phyloP scores from a whole-genome alignment of 1,139 yeast species.

The Yamadazyma friedrichii region DNA sequence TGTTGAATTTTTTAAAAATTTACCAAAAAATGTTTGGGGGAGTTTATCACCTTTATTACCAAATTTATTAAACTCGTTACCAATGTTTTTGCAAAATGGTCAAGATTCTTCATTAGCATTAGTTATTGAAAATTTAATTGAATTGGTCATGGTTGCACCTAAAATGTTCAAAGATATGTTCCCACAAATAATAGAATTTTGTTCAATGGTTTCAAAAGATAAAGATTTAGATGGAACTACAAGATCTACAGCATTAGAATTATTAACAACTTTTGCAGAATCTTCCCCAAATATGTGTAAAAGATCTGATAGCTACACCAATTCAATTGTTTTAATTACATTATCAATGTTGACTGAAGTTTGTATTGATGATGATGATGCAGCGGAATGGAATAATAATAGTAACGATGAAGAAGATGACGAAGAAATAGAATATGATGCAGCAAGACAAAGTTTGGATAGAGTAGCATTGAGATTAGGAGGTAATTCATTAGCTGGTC shows the following conservation, averaged over 20 bases:
- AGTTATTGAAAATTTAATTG: constrained; percentile 87
- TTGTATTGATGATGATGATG: constrained; percentile 81
- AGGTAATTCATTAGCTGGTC: constrained; percentile 81
- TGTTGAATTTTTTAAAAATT: constrained; percentile 80
- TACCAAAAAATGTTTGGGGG: constrained; percentile 79
- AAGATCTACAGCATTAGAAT: constrained; percentile 83
- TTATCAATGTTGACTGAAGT: constrained; percentile 90
- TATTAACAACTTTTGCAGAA: constrained; percentile 86
- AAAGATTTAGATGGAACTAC: constrained; percentile 76
- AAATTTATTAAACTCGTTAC: constrained; percentile 77
- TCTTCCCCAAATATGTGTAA: constrained; percentile 96
- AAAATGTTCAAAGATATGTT: constrained; percentile 91
- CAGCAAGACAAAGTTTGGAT: constrained; percentile 92
- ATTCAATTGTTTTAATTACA: constrained; percentile 69
- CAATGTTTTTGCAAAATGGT: constrained; percentile 75
- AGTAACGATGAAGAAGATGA: constrained; percentile 79
- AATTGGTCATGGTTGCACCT: constrained; percentile 90
- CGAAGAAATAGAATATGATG: constrained; percentile 83
- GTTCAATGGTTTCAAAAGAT: constrained; percentile 78
- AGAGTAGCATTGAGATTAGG: constrained; percentile 82
- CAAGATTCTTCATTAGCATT: constrained; percentile 80
- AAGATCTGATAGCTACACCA: constrained; percentile 69
- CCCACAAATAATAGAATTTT: constrained; percentile 78
- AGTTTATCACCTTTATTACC: constrained; percentile 78
- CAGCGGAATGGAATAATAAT: constrained; percentile 84